phyloP scores from a whole-genome alignment of 345 rosid genomes.

The Aquilaria sinensis region DNA sequence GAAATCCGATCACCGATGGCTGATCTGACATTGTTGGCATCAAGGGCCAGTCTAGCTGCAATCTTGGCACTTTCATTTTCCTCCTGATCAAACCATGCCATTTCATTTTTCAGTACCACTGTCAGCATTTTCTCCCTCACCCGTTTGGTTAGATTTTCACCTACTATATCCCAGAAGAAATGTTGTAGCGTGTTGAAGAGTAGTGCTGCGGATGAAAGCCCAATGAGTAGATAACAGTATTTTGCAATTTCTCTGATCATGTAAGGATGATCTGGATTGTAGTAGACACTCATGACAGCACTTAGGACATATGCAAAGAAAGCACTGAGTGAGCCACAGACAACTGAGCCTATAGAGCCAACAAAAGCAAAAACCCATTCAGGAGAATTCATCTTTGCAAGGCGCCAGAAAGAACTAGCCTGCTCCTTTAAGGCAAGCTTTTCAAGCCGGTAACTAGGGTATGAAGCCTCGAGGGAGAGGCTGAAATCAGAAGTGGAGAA shows the following conservation, averaged over 20 bases:
- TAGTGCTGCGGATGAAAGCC: slow-evolving; percentile 92
- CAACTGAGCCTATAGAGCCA: slow-evolving; percentile 84
- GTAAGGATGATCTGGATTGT: slow-evolving; percentile 74
- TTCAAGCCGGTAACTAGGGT: slow-evolving; percentile 73
- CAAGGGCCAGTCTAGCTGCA: slow-evolving; percentile 84
- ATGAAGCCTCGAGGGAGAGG: slow-evolving; percentile 71
- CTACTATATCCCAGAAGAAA: slow-evolving; percentile 96
- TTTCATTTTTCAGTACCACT: slow-evolving; percentile 84
- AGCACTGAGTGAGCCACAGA: slow-evolving; percentile 92
- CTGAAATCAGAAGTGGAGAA: slow-evolving; percentile 98
- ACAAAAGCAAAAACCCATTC: slow-evolving; percentile 91
- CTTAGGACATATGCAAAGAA: slow-evolving; percentile 95
- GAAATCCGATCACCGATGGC: slow-evolving; percentile 97
- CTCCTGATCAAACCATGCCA: slow-evolving; percentile 99
- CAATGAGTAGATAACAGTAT: slow-evolving; percentile 85
- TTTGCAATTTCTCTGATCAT: slow-evolving; percentile 84
- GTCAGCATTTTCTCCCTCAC: slow-evolving; percentile 92
- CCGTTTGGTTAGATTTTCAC: slow-evolving; percentile 94
- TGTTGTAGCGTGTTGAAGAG: slow-evolving; percentile 93
- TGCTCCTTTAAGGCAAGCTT: slow-evolving; percentile 94
- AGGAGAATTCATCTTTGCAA: slow-evolving; percentile 94
- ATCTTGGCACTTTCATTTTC: slow-evolving; percentile 95
- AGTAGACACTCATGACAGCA: slow-evolving; percentile 87
- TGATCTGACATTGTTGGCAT: slow-evolving; percentile 96
- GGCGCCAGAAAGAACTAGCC: slow-evolving; percentile 96